Base-by-base conservation (phyloP, 441 rosid genomes). In the Melianthus villosus region DNA sequence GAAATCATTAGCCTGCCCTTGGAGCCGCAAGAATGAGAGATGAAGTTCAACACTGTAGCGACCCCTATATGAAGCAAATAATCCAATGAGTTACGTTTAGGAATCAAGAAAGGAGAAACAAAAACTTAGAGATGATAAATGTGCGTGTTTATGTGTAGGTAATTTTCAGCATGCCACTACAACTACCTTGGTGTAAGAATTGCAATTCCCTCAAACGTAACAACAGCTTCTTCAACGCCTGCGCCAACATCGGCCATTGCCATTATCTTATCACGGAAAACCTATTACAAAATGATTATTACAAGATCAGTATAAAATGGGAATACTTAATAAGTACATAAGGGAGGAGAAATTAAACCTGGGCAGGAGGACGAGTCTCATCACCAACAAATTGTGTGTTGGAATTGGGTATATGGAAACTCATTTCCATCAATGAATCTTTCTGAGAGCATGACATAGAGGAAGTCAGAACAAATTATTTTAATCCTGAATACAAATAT, bases 1-100 rank as follows among this genome's bases (percentile, higher is more conserved):
- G 62, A 89, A 89, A 65, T 83, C 95, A 53, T 89, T 89, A 34
- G 95, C 97, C 65, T 78, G 93, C 48, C 94, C 97, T 68, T 71
- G 83, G 34, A 83, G 75, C 40, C 87, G 82, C 57, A 89, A 57
- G 65, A 89, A 83, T 26, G 97, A 83, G 30, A 66, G 56, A 63
- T 89, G 97, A 66, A 89, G 93, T 67, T 89, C 95, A 45, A 89
- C 97, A 53, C 71, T 83, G 50, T 83, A 83, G 25, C 95, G 87
- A 59, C 97, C 97, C 87, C 97, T 89, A 49, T 10, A 51, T 7
- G 46, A 53, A 20, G 47, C n/a, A n/a, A n/a, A n/a, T n/a, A n/a
- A n/a, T n/a, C n/a, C n/a, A n/a, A n/a, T n/a, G n/a, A n/a, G n/a
- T n/a, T n/a, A n/a, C n/a, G n/a, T n/a, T n/a, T n/a, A n/a, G n/a